A percentile compares a stretch with the other conserved stretches of the same genome.
Conservation (phyloP, 2,329 filamentous ascomycete species). For the Exophiala oligosperma region DNA sequence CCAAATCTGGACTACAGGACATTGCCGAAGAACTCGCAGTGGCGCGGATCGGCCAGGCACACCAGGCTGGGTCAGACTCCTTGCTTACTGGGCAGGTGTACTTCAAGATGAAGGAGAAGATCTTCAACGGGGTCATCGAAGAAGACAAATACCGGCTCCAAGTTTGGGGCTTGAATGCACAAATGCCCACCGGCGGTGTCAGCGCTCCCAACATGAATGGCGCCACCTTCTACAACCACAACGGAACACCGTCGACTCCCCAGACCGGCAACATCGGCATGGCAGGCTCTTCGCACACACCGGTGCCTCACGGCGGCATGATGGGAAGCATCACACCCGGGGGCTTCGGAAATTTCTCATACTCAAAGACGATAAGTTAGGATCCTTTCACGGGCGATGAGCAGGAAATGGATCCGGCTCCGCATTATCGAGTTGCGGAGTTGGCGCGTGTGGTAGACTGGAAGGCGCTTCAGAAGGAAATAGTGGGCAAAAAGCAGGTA, state of each 20-base stretch:
- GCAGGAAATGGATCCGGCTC: neutral
- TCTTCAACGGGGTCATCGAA: constrained; percentile 80
- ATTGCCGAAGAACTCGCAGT: constrained; percentile 92
- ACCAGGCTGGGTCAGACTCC: constrained; percentile 92
- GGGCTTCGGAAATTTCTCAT: constrained; percentile 70
- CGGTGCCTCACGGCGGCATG: constrained; percentile 44
- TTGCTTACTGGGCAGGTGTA: constrained; percentile 92
- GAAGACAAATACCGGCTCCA: constrained; percentile 79
- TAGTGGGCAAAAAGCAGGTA: no score
- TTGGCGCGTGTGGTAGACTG: neutral
- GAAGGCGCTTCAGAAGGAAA: neutral
- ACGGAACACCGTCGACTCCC: constrained; percentile 67
- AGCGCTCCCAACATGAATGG: constrained; percentile 56
- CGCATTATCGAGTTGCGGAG: neutral
- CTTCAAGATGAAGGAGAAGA: constrained; percentile 85
- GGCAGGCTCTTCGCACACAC: constrained; percentile 42
- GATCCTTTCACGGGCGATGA: constrained; percentile 1
- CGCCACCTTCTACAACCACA: constrained; percentile 46
- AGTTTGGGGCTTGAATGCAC: constrained; percentile 87
- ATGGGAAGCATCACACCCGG: constrained; percentile 78
- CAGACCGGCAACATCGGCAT: constrained; percentile 57
- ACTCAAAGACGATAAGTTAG: constrained; percentile 28
- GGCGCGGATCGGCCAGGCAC: constrained; percentile 80
- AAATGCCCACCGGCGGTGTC: constrained; percentile 51
- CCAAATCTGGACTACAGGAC: constrained; percentile 89